Conservation (phyloP, 2,329 filamentous ascomycete species). For the Pseudovirgaria hyperparasitica region DNA sequence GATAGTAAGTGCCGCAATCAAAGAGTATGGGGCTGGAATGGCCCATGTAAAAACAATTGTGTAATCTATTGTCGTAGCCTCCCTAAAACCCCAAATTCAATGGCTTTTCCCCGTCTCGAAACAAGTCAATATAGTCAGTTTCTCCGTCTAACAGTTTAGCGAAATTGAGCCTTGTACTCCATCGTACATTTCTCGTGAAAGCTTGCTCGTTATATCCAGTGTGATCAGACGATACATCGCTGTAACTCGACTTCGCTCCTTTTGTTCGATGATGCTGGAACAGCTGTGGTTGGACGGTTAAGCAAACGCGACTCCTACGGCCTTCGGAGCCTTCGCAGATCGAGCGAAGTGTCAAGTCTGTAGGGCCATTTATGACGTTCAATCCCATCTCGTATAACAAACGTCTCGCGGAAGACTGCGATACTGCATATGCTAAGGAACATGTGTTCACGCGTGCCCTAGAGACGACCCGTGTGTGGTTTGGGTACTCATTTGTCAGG, state of each 20-base stretch:
- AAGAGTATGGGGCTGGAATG: no score
- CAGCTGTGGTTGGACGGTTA: slow-evolving; percentile 15
- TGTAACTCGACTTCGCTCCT: slow-evolving; percentile 2
- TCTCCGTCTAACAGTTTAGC: slow-evolving; percentile 1
- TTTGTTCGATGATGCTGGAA: slow-evolving; percentile 12
- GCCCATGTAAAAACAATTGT: no score
- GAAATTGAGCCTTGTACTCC: slow-evolving; percentile 11
- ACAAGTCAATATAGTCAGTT: no score
- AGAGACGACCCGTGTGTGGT: slow-evolving; percentile 12
- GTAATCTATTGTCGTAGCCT: no score
- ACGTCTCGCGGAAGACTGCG: slow-evolving; percentile 14
- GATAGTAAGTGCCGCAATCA: no score
- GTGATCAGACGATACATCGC: slow-evolving; percentile 14
- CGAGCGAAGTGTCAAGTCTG: slow-evolving; percentile 18
- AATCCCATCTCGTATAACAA: slow-evolving; percentile 16
- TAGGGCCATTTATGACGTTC: slow-evolving; percentile 12
- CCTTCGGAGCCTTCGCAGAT: slow-evolving; percentile 13
- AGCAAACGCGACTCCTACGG: slow-evolving; percentile 9
- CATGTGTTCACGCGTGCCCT: slow-evolving; percentile 11
- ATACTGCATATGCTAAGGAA: slow-evolving; percentile 15
- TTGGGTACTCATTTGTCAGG: slow-evolving; percentile 11
- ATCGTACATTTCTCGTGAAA: slow-evolving; percentile 11
- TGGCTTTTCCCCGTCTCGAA: no score
- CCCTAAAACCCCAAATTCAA: no score
- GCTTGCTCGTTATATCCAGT: slow-evolving; percentile 6